Base-by-base conservation (phyloP, 345 rosid genomes). In the Pugionium cornutum region DNA sequence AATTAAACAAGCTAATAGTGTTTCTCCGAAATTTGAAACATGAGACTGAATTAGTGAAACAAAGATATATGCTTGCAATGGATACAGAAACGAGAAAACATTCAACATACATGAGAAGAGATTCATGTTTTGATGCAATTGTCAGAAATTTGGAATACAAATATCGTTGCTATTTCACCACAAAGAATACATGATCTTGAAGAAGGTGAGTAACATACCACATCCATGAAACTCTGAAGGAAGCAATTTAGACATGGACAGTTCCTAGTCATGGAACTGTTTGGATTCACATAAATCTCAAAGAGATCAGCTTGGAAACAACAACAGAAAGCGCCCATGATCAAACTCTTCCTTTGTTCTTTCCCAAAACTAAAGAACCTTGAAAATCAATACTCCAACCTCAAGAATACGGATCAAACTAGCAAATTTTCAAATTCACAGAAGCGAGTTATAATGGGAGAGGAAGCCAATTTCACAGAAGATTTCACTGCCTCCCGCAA, bases 311-410 rank as follows among this genome's bases (percentile, higher is more conserved):
- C 73, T 54, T 49, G 91, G 58, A 90, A 73, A 69, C 99, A 94
- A 83, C 95, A 87, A 73, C 99, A 94, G 68, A 85, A 83, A 59
- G 95, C 67, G 34, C 96, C 97, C 97, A 94, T 94, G 53, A 46
- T 68, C 63, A 53, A 47, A 64, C 79, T 72, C 25, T 42, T 42
- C 46, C 5, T 42, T 25, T 39, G 42, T 39, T 39, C 42, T 39
- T 39, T 39, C 9, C 9, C 42, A 39, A 39, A 39, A 51, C 28
- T 7, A 40, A 9, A 49, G 30, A 28, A 55, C 67, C 64, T 55
- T 57, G 57, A 50, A 62, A 31, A 28, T 30, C 34, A 48, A 39
- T 56, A 55, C 65, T 68, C 60, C 55, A 53, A 67, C 50, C 57
- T 56, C 70, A 60, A 64, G 41, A 53, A 6, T 18, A 9, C 42